These are phyloP conservation scores for Metarhizium album DNA, from an alignment of 2,329 filamentous ascomycete genomes.

Conservation along the genomic window DNA sequence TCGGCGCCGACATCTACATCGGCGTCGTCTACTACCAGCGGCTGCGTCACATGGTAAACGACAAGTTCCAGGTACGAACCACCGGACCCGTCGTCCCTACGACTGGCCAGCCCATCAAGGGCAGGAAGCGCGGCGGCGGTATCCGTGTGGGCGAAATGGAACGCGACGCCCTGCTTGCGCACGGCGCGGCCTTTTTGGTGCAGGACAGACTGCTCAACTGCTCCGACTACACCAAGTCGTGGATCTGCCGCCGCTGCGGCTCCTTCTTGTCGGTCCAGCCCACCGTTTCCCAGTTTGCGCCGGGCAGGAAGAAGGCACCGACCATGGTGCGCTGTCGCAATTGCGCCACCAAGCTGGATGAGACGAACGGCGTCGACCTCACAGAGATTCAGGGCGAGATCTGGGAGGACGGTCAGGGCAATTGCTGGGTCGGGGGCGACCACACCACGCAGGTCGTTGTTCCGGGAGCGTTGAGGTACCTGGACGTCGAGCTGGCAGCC, in stretches of 20 bases:
- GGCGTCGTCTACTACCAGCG: conserved; percentile 98
- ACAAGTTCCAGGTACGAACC: conserved; percentile 97
- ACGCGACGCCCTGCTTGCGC: conserved; percentile 85
- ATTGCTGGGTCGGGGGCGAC: conserved; percentile 77
- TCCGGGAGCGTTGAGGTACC: conserved; percentile 80
- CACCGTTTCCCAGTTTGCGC: conserved; percentile 52
- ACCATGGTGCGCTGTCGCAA: conserved; percentile 67
- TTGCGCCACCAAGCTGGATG: conserved; percentile 56
- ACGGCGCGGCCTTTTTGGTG: conserved; percentile 88
- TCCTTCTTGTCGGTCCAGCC: conserved; percentile 84
- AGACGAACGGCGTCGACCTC: conserved; percentile 45
- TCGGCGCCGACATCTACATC: conserved; percentile 90
- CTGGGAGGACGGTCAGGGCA: conserved; percentile 87
- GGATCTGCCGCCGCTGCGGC: conserved; percentile 82
- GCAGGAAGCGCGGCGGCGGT: conserved; percentile 89
- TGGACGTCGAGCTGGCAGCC: conserved; percentile 89
- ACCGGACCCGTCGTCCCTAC: conserved; percentile 84
- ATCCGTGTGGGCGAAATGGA: conserved; percentile 99
- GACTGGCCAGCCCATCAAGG: conserved; percentile 95
- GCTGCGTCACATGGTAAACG: conserved; percentile 98
- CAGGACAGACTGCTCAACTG: conserved; percentile 97
- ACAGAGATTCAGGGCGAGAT: conserved; percentile 56
- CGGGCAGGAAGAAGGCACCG: conserved; percentile 53
- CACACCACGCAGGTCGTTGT: conserved; percentile 87
- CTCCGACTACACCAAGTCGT: conserved; percentile 81